A percentile compares a stretch with the other conserved stretches of the same genome.
Conservation (phyloP, 805 yeast species). For the Wickerhamomyces queroliae region DNA sequence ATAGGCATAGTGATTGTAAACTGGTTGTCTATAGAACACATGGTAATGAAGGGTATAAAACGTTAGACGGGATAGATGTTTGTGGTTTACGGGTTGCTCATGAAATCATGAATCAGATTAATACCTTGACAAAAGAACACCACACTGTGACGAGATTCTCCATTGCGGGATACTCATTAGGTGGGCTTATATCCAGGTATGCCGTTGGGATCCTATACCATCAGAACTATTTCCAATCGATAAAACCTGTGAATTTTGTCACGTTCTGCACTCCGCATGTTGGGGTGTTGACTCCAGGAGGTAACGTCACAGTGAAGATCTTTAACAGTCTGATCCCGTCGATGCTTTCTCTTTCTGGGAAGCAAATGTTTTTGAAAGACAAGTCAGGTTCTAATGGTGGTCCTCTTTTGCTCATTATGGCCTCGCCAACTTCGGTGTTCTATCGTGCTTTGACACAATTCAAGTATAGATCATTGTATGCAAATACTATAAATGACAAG, state of each 20-base stretch:
- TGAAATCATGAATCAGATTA: conserved; percentile 48
- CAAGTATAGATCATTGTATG: conserved; percentile 51
- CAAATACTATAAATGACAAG: conserved; percentile 75
- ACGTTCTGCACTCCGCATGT: conserved; percentile 71
- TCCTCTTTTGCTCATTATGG: conserved; percentile 64
- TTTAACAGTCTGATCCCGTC: conserved; percentile 63
- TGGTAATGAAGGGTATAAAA: conserved; percentile 50
- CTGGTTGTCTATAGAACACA: conserved; percentile 17
- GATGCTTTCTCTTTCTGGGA: conserved; percentile 65
- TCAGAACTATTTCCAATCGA: conserved; percentile 43
- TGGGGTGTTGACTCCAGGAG: conserved; percentile 58
- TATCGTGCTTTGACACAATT: conserved; percentile 49
- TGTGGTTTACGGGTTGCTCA: conserved; percentile 72
- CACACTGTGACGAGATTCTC: conserved; percentile 58
- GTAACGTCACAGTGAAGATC: conserved; percentile 38
- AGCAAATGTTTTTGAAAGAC: conserved; percentile 66
- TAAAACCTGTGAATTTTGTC: conserved; percentile 54
- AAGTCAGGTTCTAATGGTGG: conserved; percentile 17
- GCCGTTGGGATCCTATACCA: conserved; percentile 65
- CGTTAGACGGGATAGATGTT: conserved; percentile 83
- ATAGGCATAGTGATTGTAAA: conserved; percentile 14
- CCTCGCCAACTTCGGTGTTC: conserved; percentile 56
- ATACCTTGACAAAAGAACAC: conserved; percentile 15
- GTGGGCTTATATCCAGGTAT: conserved; percentile 77
- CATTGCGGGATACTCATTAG: conserved; percentile 77